Evolutionary conservation across 768 basidiomycete genomes (phyloP).

Genomic region (Calocera cornea): DNA sequence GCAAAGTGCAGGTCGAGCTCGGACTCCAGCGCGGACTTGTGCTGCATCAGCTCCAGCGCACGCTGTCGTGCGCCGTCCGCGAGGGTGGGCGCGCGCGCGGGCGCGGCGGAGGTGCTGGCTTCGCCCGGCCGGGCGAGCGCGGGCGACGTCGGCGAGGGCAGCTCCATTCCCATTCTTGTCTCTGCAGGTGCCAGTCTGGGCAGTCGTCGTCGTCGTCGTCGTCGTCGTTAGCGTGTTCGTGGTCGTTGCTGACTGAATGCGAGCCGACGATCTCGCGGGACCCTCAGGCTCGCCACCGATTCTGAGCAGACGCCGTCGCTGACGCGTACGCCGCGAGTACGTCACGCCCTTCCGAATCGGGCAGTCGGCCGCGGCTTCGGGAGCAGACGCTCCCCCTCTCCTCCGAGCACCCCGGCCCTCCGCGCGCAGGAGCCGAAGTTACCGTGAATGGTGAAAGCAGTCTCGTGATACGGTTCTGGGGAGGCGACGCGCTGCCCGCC

Average conservation of each 20-base stretch:
- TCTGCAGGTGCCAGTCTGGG: background rate
- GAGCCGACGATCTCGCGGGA: background rate
- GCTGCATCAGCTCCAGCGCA: constrained; percentile 49
- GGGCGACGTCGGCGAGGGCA: background rate
- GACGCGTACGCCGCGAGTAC: background rate
- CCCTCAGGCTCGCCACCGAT: background rate
- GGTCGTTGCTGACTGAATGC: background rate
- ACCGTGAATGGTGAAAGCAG: too few relatives aligned
- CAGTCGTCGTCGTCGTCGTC: too few relatives aligned
- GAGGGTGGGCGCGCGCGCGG: background rate
- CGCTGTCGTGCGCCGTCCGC: constrained; percentile 12
- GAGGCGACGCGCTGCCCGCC: too few relatives aligned
- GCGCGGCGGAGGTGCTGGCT: background rate
- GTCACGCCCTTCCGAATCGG: background rate
- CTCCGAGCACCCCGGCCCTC: too few relatives aligned
- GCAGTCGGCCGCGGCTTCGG: background rate
- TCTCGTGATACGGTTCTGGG: too few relatives aligned
- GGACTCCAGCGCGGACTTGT: constrained; percentile 58
- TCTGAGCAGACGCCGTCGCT: background rate
- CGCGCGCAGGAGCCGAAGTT: too few relatives aligned
- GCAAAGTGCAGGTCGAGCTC: constrained; percentile 50
- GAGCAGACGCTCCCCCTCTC: too few relatives aligned
- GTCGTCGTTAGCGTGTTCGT: background rate
- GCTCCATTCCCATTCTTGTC: background rate
- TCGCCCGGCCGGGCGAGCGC: background rate